Base-by-base conservation (phyloP, 129 eudicot species). In the Arctium lappa region DNA sequence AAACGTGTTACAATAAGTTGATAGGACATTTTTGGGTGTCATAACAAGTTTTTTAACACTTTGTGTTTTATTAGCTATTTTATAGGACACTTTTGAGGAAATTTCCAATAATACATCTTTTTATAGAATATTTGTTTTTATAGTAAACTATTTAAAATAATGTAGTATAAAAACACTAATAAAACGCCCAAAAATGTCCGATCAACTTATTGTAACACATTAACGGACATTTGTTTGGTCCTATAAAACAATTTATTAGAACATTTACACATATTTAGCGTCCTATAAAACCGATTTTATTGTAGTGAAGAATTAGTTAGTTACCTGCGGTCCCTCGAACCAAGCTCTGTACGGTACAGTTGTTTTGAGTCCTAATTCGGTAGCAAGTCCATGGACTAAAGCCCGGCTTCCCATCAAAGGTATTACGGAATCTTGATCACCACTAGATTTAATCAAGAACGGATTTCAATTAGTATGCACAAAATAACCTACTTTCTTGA, bases 391-490 rank as follows among this genome's bases (percentile, higher is more conserved):
- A 72, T 90, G 78, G 42, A 93, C 92, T 53, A 93, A 87, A 18
- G 91, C 79, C 27, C 97, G 97, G 78, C 92, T 91, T 9, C 98
- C 98, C 77, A 91, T 91, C 44, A 93, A 78, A 11, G 97, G 95
- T 69, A 93, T 91, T 6, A 93, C 95, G 34, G 95, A 89, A 89
- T 93, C 97, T 84, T 93, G 97, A 85, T 93, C 95, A 8, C 97
- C 97, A 63, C 97, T 93, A 86, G 76, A 44, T 13, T 29, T 9
- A 66, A 73, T 6, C 48, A 66, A 6, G 8, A 76, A 76, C 31
- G 29, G 0, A 44, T 74, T 37, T 37, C 31, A 9, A 15, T 40
- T 12, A 27, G 18, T 50, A 13, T 50, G 18, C 63, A 50, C 63
- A 50, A 12, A 3, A 50, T 50, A 50, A 12, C 63, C 63, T 50